Evolutionary conservation across 345 rosid genomes (phyloP).

Genomic region (Lumnitzera littorea): DNA sequence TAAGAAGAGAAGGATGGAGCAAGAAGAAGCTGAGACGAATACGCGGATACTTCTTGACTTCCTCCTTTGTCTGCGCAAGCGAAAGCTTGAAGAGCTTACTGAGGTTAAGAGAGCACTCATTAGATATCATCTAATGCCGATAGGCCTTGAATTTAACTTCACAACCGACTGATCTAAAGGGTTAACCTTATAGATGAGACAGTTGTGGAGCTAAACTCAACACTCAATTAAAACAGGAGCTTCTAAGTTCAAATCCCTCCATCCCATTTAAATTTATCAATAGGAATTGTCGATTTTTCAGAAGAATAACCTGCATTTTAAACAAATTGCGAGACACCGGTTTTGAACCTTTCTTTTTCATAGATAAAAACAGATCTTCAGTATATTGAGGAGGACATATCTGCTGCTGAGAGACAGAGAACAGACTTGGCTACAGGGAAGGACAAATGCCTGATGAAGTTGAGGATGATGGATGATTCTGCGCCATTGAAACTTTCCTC

Average conservation of each 20-base stretch:
- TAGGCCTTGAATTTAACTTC: background rate
- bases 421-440: conserved; percentile 24
- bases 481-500: conserved; percentile 17
- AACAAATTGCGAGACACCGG: background rate
- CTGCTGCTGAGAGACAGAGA: conserved; percentile 36
- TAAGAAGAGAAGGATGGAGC: conserved; percentile 34
- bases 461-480: conserved; percentile 32
- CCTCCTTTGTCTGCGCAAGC: conserved; percentile 28
- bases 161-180: background rate
- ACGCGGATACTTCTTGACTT: conserved; percentile 32
- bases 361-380: conserved; percentile 48
- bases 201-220: too few relatives aligned
- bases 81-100: conserved; percentile 31
- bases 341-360: background rate
- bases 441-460: conserved; percentile 25
- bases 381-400: conserved; percentile 43
- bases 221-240: too few relatives aligned
- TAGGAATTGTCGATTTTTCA: too few relatives aligned
- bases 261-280: too few relatives aligned
- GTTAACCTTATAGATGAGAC: too few relatives aligned
- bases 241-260: too few relatives aligned
- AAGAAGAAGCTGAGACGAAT: conserved; percentile 33
- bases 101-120: conserved; percentile 16
- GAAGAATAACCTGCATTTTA: background rate
- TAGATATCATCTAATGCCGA: background rate